A percentile compares a stretch with the other conserved stretches of the same genome.
Conservation (phyloP, 352 stramenopile genomes). For the Pythium dissimile region DNA sequence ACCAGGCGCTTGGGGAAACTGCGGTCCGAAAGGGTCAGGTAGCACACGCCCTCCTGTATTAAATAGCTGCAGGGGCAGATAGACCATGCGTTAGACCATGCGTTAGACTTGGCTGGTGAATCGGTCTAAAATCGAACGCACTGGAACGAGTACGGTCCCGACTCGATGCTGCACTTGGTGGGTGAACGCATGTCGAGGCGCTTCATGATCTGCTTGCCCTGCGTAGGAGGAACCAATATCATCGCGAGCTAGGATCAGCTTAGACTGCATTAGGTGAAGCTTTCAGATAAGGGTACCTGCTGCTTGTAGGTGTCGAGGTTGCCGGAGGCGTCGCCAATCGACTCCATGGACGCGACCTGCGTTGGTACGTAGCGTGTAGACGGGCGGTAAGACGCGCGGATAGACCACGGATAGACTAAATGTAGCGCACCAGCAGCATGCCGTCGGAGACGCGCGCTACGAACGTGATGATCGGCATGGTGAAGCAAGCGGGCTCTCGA, state of each 20-base stretch:
- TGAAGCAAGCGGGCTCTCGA: background rate
- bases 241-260: background rate
- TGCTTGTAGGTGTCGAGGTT: slow-evolving; percentile 90
- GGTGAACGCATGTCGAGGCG: slow-evolving; percentile 88
- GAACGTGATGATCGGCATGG: slow-evolving; percentile 94
- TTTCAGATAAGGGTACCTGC: too few species aligned
- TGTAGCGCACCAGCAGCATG: slow-evolving; percentile 89
- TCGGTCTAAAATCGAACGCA: slow-evolving; percentile 31
- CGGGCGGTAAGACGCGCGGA: too few species aligned
- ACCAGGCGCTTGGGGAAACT: slow-evolving; percentile 96
- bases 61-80: too few species aligned
- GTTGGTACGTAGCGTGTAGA: too few species aligned
- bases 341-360: slow-evolving; percentile 93
- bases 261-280: too few species aligned
- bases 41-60: slow-evolving; percentile 96
- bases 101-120: background rate
- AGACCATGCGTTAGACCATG: background rate
- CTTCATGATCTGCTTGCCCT: slow-evolving; percentile 95
- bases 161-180: slow-evolving; percentile 94
- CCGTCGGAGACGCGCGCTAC: slow-evolving; percentile 92
- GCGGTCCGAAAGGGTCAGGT: slow-evolving; percentile 95
- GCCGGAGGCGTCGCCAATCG: slow-evolving; percentile 70
- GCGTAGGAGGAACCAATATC: too few species aligned
- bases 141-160: slow-evolving; percentile 90
- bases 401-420: slow-evolving; percentile 1